Conservation (phyloP, 1,284 basidiomycete species). For the Ceratobasidium sp. region DNA sequence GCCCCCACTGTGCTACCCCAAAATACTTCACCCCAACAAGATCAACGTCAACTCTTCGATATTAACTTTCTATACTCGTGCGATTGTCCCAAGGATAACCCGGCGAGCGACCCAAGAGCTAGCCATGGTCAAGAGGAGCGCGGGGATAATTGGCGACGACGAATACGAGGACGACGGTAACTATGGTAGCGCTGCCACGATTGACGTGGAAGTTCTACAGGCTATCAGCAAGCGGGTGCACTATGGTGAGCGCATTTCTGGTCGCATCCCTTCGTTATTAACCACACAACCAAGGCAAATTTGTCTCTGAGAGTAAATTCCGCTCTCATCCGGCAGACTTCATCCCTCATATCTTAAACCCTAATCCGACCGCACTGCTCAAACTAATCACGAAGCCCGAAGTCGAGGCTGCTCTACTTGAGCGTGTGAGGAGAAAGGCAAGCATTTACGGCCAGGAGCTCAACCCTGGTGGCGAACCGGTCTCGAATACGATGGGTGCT, state of each 20-base stretch:
- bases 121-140: slow-evolving; percentile 69
- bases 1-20: slow-evolving; percentile 77
- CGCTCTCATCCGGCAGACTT: slow-evolving; percentile 84
- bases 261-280: not conserved
- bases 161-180: slow-evolving; percentile 93
- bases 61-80: slow-evolving; percentile 84
- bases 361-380: slow-evolving; percentile 80
- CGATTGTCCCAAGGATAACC: slow-evolving; percentile 87
- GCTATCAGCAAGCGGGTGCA: slow-evolving; percentile 96
- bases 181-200: slow-evolving; percentile 93
- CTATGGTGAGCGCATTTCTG: slow-evolving; percentile 75
- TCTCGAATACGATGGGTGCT: slow-evolving; percentile 36
- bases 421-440: slow-evolving; percentile 90
- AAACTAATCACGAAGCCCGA: slow-evolving; percentile 95
- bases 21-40: slow-evolving; percentile 80
- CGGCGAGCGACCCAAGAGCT: slow-evolving; percentile 70
- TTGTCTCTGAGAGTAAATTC: slow-evolving; percentile 98
- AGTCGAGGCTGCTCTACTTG: slow-evolving; percentile 89
- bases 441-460: slow-evolving; percentile 93
- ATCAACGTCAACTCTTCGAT: slow-evolving; percentile 92
- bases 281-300: slow-evolving; percentile 80
- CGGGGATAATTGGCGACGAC: slow-evolving; percentile 71
- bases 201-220: slow-evolving; percentile 95
- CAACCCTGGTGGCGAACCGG: slow-evolving; percentile 72
- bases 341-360: slow-evolving; percentile 86